Conservation (phyloP, 1,139 yeast species). For the Candida buenavistaensis region DNA sequence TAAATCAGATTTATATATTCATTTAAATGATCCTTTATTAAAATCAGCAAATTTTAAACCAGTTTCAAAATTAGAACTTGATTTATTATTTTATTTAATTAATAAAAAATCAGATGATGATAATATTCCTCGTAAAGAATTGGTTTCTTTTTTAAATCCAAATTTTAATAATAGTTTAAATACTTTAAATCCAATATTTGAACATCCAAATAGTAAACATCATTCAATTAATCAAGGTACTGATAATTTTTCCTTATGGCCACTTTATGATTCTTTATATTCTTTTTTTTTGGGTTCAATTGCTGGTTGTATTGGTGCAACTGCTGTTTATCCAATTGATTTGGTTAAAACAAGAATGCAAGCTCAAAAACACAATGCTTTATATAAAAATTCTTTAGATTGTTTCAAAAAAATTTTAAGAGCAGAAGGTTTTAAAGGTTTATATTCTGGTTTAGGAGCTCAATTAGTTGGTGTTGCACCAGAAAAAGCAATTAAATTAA, state of each 20-base stretch:
- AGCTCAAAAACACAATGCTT: conserved; percentile 77
- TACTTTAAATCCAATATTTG: conserved; percentile 40
- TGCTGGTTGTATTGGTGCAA: conserved; percentile 98
- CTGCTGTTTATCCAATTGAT: conserved; percentile 97
- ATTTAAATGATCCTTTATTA: conserved; percentile 51
- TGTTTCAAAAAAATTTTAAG: conserved; percentile 78
- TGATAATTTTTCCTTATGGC: conserved; percentile 50
- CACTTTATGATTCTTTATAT: conserved; percentile 79
- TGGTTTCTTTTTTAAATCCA: conserved; percentile 51
- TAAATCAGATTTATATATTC: conserved; percentile 42
- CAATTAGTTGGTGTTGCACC: conserved; percentile 98
- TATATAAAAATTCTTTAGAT: conserved; percentile 80
- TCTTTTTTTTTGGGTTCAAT: conserved; percentile 89
- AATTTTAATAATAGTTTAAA: conserved; percentile 38
- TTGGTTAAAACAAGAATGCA: conserved; percentile 97
- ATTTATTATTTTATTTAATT: conserved; percentile 49
- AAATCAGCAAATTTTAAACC: conserved; percentile 55
- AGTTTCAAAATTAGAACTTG: conserved; percentile 42
- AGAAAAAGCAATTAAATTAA: conserved; percentile 94
- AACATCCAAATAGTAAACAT: conserved; percentile 44
- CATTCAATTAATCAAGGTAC: conserved; percentile 23
- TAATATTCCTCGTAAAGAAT: conserved; percentile 51
- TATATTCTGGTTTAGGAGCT: conserved; percentile 91
- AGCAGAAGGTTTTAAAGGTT: conserved; percentile 83
- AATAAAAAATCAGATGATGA: conserved; percentile 46